Conservation (phyloP, 225 moss, liverwort and hornwort genomes). For the Sphagnum contortum region DNA sequence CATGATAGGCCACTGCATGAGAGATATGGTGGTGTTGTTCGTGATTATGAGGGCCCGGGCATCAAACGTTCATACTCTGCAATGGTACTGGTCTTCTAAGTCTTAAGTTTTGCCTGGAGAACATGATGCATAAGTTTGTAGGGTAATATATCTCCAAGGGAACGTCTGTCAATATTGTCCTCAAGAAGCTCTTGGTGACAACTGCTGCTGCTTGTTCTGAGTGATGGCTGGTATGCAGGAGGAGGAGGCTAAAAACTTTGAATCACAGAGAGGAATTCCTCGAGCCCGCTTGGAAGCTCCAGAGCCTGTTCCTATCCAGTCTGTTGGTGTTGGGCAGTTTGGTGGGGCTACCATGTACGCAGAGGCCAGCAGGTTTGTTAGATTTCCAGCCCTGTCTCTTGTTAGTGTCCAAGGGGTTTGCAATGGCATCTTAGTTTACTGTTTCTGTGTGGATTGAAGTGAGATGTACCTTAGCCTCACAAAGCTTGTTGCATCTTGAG, state of each 20-base stretch:
- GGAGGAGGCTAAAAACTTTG: slow-evolving; percentile 38
- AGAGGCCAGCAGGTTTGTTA: slow-evolving; percentile 41
- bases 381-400: neutral
- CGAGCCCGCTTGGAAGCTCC: slow-evolving; percentile 47
- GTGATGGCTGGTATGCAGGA: slow-evolving; percentile 15
- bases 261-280: slow-evolving; percentile 36
- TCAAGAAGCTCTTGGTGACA: too few relatives aligned
- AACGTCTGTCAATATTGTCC: too few relatives aligned
- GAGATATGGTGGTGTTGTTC: slow-evolving; percentile 16
- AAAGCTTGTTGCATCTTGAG: too few relatives aligned
- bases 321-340: slow-evolving; percentile 28
- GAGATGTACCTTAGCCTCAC: too few relatives aligned
- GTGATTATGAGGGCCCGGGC: slow-evolving; percentile 47
- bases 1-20: slow-evolving; percentile 15
- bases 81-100: slow-evolving; percentile 22
- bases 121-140: neutral
- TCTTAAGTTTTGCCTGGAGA: neutral
- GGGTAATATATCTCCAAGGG: too few relatives aligned
- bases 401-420: too few relatives aligned
- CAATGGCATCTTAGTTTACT: too few relatives aligned
- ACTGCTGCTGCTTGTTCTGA: too few relatives aligned
- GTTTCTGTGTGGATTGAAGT: too few relatives aligned
- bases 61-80: slow-evolving; percentile 35
- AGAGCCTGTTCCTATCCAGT: slow-evolving; percentile 34
- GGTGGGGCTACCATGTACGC: slow-evolving; percentile 31